Base-by-base conservation (phyloP, 2,329 filamentous ascomycete species). In the Cladosporium colombiae region DNA sequence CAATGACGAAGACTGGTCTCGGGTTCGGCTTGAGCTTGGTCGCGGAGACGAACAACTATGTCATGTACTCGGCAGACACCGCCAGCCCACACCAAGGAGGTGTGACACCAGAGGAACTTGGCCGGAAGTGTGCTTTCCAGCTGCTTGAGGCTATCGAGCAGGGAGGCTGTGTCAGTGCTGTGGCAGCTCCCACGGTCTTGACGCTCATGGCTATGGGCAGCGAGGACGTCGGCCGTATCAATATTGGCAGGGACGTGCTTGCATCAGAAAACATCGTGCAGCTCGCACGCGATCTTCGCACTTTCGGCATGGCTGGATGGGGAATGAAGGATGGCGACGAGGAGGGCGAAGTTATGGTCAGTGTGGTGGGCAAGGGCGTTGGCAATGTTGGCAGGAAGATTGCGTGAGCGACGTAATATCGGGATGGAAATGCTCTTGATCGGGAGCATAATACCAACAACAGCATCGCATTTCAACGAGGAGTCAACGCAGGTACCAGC, bases 191-290 rank as follows among this genome's bases (percentile, higher is more conserved):
- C 3, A 94, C 90, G 0, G 85, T 97, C 69, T 78, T 99, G 62
- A 91, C 89, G 21, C 82, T 99, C 68, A 99, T 99, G 95, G 92
- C 93, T 37, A 98, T 99, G 95, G 95, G 95, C 0, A 92, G 91
- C 0, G 95, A 98, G 76, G 95, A 99, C 78, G 93, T 99, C 16
- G 95, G 95, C 5, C 86, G 95, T 66, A 78, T 99, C 70, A 87
- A 91, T 68, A 76, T 99, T 66, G 92, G 93, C 35, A 89, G 88
- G 72, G 91, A 94, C 56, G 88, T 97, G 0, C 79, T 98, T 55
- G 93, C 88, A 0, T 90, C 89, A 2, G 92, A 97, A 75, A 89
- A 92, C 67, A 83, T 92, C 62, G 85, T 99, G 65, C 87, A 88
- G 59, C 80, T 97, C 63, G 93, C 91, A 13, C 85, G 95, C 73